Evolutionary conservation across 495 filamentous ascomycete species (phyloP).

Genomic region (Aspergillus nidulans): DNA sequence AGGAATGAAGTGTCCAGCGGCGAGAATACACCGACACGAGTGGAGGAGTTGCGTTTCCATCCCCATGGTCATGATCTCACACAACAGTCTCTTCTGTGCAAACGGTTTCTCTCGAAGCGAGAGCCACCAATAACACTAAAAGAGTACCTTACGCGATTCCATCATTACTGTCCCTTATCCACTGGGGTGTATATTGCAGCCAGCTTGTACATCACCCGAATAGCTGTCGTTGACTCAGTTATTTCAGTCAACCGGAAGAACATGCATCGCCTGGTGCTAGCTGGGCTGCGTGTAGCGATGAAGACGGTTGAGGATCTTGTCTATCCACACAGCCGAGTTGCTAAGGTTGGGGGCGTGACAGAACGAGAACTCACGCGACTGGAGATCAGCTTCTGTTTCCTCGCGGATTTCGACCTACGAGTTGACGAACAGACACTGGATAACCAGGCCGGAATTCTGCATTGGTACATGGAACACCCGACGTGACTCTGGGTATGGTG

Average conservation of each 20-base stretch:
- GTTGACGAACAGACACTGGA: constrained; percentile 62
- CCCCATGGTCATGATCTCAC: constrained; percentile 49
- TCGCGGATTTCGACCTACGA: constrained; percentile 75
- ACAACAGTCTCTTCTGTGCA: constrained; percentile 75
- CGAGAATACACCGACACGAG: constrained; percentile 18
- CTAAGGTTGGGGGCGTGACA: constrained; percentile 85
- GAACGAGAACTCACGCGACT: constrained; percentile 72
- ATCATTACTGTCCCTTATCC: constrained; percentile 91
- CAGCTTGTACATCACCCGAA: constrained; percentile 78
- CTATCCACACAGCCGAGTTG: constrained; percentile 77
- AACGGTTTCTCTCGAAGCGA: constrained; percentile 87
- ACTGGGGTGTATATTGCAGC: constrained; percentile 93
- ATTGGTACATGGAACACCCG: constrained; percentile 5
- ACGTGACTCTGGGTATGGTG: not conserved
- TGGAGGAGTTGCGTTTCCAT: constrained; percentile 31
- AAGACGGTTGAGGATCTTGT: constrained; percentile 89
- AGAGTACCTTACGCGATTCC: constrained; percentile 82
- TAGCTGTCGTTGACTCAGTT: constrained; percentile 68
- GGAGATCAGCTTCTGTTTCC: constrained; percentile 87
- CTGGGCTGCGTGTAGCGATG: constrained; percentile 79
- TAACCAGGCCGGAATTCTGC: constrained; percentile 30
- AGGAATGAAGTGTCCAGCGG: constrained; percentile 49
- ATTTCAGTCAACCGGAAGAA: constrained; percentile 76
- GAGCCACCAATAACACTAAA: constrained; percentile 75
- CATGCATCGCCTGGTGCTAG: constrained; percentile 81